Evolutionary conservation across 768 basidiomycete species (phyloP).

Genomic region (Clitopilus passeckerianus): DNA sequence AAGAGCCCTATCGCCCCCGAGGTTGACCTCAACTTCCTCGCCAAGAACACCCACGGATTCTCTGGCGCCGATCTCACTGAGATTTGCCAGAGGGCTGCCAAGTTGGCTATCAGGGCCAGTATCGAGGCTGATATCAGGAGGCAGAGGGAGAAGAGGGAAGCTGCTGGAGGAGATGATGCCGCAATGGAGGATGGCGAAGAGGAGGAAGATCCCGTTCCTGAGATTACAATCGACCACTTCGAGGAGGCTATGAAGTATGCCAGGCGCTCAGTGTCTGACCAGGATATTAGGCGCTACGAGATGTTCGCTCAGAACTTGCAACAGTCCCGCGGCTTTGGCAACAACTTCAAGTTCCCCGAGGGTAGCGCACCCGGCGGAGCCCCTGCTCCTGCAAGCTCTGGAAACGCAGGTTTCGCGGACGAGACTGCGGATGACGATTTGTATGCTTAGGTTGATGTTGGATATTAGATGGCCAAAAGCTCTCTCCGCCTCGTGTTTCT

Average conservation of each 20-base stretch:
- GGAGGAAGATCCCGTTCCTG: conserved; percentile 85
- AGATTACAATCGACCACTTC: conserved; percentile 89
- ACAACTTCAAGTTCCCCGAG: conserved; percentile 98
- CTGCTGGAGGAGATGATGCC: conserved; percentile 57
- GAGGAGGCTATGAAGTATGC: conserved; percentile 99
- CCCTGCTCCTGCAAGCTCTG: conserved; percentile 29
- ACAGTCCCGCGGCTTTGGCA: conserved; percentile 89
- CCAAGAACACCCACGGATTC: conserved; percentile 94
- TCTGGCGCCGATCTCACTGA: conserved; percentile 99
- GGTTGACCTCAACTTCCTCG: conserved; percentile 82
- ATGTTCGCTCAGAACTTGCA: conserved; percentile 93
- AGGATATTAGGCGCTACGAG: conserved; percentile 96
- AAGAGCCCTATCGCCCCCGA: conserved; percentile 82
- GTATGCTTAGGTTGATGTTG: conserved; percentile 57
- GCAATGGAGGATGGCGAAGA: conserved; percentile 69
- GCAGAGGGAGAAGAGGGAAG: conserved; percentile 79
- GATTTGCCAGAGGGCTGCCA: conserved; percentile 96
- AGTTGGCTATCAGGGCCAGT: conserved; percentile 91
- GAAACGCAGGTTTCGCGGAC: conserved; percentile 78
- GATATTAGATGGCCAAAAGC: conserved; percentile 3
- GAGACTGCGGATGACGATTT: conserved; percentile 88
- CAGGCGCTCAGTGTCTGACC: conserved; percentile 93
- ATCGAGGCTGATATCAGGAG: conserved; percentile 88
- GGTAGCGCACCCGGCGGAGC: conserved; percentile 37
- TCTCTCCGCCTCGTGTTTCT: neutral